These are phyloP conservation scores for Gaultheria prostrata DNA, from an alignment of 148 eudicot species.

Conservation along the genomic window DNA sequence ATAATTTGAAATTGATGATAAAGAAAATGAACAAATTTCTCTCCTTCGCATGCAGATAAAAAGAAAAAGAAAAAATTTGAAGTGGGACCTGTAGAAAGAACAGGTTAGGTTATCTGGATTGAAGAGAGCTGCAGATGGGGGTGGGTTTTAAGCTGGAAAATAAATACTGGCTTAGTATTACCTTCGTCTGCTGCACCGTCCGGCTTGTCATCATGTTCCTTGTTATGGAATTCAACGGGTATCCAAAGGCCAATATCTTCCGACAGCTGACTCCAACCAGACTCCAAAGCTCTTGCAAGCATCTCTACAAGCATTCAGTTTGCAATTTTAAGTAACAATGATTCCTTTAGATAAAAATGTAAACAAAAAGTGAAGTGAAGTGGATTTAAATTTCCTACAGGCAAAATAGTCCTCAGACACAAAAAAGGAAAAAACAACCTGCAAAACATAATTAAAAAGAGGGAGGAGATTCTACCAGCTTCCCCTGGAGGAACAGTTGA, in stretches of 20 bases:
- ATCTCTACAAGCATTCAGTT: slow-evolving; percentile 34
- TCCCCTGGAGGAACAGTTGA: slow-evolving; percentile 44
- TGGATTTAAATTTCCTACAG: neutral
- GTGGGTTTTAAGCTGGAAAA: neutral
- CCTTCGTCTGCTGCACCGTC: slow-evolving; percentile 67
- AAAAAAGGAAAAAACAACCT: neutral
- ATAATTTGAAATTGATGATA: neutral
- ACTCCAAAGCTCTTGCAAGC: slow-evolving; percentile 53
- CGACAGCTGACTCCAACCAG: slow-evolving; percentile 59
- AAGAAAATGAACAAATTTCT: neutral
- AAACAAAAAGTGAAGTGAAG: neutral
- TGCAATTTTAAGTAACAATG: neutral
- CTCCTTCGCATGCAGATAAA: too few species aligned
- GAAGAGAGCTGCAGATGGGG: neutral
- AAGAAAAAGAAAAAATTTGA: too few species aligned
- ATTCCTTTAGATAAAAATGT: neutral
- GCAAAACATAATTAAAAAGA: neutral
- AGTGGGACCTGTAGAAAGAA: neutral
- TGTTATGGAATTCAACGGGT: slow-evolving; percentile 47
- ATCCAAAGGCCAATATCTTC: slow-evolving; percentile 84
- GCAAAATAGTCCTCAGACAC: neutral
- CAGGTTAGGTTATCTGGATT: neutral
- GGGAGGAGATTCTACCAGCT: slow-evolving; percentile 47
- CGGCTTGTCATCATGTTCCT: slow-evolving; percentile 83
- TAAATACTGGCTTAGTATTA: slow-evolving; percentile 26